A percentile compares a stretch with the other conserved stretches of the same genome.
Evolutionary conservation across 2,329 filamentous ascomycete genomes (phyloP).

Genomic region (Cyphellophora europaea): DNA sequence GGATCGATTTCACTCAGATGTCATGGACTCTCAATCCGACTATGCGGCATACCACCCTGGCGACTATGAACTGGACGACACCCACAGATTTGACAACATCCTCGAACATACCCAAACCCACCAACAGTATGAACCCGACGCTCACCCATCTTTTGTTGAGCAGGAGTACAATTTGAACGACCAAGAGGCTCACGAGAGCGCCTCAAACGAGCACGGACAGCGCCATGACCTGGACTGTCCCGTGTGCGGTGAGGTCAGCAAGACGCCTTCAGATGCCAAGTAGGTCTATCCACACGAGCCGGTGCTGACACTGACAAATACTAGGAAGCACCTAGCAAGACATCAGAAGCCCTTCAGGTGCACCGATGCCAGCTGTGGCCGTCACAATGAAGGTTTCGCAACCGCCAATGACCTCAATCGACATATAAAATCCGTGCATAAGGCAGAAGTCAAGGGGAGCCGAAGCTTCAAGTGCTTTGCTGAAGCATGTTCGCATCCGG

Average conservation of each 20-base stretch:
- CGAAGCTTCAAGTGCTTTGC: slow-evolving; percentile 53
- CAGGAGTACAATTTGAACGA: too few species aligned
- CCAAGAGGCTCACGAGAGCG: too few species aligned
- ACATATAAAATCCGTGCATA: slow-evolving; percentile 66
- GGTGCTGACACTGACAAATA: slow-evolving; percentile 1
- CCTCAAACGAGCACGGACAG: too few species aligned
- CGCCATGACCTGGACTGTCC: background rate
- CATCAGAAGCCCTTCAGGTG: slow-evolving; percentile 63
- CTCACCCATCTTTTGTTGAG: too few species aligned
- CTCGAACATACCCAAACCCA: too few species aligned
- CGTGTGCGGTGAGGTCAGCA: slow-evolving; percentile 8
- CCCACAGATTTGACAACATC: too few species aligned
- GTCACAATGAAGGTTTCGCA: slow-evolving; percentile 56
- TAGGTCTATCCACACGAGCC: too few species aligned
- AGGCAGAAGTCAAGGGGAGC: slow-evolving; percentile 28
- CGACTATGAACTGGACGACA: too few species aligned
- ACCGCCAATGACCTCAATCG: slow-evolving; percentile 74
- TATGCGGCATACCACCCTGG: too few species aligned
- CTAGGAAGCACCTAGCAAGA: slow-evolving; percentile 64
- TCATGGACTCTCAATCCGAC: too few species aligned
- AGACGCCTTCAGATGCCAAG: slow-evolving; percentile 32
- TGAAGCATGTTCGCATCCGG: slow-evolving; percentile 45
- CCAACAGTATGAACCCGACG: too few species aligned
- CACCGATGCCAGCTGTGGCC: slow-evolving; percentile 44
- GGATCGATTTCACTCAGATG: too few species aligned